Base-by-base conservation (phyloP, 495 filamentous ascomycete genomes). In the Aspergillus leporis region DNA sequence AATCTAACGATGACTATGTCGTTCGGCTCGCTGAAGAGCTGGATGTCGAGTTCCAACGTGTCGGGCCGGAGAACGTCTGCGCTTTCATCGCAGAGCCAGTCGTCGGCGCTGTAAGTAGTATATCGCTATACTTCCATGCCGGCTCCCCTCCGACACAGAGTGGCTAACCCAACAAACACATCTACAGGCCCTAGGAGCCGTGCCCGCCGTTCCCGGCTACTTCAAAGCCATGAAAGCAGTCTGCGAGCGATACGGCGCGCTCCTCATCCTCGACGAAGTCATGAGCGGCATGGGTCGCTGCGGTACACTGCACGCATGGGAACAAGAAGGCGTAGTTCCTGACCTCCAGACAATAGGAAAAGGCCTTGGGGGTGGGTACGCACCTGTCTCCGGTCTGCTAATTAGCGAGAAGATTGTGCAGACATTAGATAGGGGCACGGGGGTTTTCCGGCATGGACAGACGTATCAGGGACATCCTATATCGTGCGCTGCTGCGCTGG, bases 231-330 rank as follows among this genome's bases (percentile, higher is more conserved):
- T 91, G 73, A 80, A 80, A 65, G 67, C 70, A 5, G 64, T 93
- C 4, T 91, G 88, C 65, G 71, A 83, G 30, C 81, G 81, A 57
- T 76, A 90, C 62, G 88, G 86, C 30, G 85, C 83, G 0, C 78
- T 92, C 3, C 74, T 90, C 28, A 86, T 92, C 48, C 71, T 90
- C 6, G 90, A 93, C 56, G 90, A 93, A 59, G 82, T 91, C 34
- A 92, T 93, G 89, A 85, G 87, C 64, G 90, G 88, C 0, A 90
- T 90, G 83, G 89, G 88, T 1, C 79, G 87, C 8, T 82, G 78
- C 16, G 88, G 88, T 0, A 88, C 84, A 4, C 66, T 89, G 5
- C 85, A 88, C 53, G 87, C 84, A 3, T 91, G 86, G 85, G 78
- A 90, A 55, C 80, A 84, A 45, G 87, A 90, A 66, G 77, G 58